These are phyloP conservation scores for Scleroderma citrinum DNA, from an alignment of 768 basidiomycete species.

Conservation along the genomic window DNA sequence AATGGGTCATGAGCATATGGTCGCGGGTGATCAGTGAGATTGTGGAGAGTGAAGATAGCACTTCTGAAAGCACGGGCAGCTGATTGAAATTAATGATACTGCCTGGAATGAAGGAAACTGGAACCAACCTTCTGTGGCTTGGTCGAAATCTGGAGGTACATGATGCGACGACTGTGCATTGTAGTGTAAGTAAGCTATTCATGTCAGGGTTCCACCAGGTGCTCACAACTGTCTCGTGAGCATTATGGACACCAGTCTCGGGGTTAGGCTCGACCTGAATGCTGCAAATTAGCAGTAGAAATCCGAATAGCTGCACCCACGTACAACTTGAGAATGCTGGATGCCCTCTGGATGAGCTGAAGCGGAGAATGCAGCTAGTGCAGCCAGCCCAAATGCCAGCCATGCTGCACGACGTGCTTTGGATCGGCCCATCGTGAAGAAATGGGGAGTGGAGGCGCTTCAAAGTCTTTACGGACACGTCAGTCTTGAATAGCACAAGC, in stretches of 20 bases:
- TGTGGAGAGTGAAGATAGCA: slow-evolving; percentile 60
- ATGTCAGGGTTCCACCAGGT: background rate
- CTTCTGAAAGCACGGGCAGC: slow-evolving; percentile 73
- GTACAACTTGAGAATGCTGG: slow-evolving; percentile 14
- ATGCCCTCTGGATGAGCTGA: slow-evolving; percentile 32
- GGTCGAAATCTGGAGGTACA: slow-evolving; percentile 29
- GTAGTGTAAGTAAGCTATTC: slow-evolving; percentile 1
- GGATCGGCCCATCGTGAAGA: background rate
- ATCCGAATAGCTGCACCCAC: background rate
- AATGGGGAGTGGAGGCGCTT: background rate
- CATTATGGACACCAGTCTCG: slow-evolving; percentile 1
- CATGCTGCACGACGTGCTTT: slow-evolving; percentile 43
- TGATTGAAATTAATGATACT: slow-evolving; percentile 20
- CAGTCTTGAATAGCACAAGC: background rate
- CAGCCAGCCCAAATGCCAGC: slow-evolving; percentile 56
- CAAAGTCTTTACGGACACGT: background rate
- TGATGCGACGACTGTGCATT: slow-evolving; percentile 10
- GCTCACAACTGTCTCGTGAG: slow-evolving; percentile 13
- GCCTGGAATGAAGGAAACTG: background rate
- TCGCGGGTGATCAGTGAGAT: slow-evolving; percentile 56
- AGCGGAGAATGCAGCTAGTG: slow-evolving; percentile 40
- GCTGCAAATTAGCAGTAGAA: background rate
- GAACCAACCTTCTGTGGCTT: slow-evolving; percentile 47
- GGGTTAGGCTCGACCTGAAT: slow-evolving; percentile 10
- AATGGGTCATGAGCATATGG: slow-evolving; percentile 49